Evolutionary conservation across 2,329 filamentous ascomycete species (phyloP), one percentile per base, ranked within the genome.

Genomic region (Exophiala spinifera): DNA sequence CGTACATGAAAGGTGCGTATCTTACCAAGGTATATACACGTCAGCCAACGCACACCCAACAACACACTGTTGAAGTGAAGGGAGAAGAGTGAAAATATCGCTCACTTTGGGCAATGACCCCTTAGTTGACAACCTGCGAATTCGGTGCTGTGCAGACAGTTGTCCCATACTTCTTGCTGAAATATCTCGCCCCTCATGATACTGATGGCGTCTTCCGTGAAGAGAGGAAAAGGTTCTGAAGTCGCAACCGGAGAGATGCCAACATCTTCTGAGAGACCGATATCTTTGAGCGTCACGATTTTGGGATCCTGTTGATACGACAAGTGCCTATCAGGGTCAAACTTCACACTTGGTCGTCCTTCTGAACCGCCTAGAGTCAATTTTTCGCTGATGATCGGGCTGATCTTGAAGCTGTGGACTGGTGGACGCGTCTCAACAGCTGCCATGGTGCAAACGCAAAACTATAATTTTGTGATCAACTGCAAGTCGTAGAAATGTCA

Each of bases 181-280:
- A 84, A 74, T 21, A 85, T 75, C 66, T 86, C 83, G 1, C 68
- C 69, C 49, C 83, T 74, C 74, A 86, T 85, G 49, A 78, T 74
- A 62, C 76, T 67, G 36, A 86, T 75, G 0, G 83, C 82, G 43
- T 83, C 80, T 17, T 75, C 63, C 4, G 78, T 79, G 67, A 86
- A 86, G 13, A 87, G 75, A 1, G 73, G 74, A 66, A 86, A 86
- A 0, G 83, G 82, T 49, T 84, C 77, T 0, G 82, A 81, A 44
- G 82, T 81, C 2, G 82, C 84, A 34, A 80, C 72, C 1, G 76
- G 76, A 1, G 84, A 86, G 17, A 86, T 76, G 1, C 82, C 83
- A n/a, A 70, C 72, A 49, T 75, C 74, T 17, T 79, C 74, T 2
- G 74, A 65, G 25, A 78, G 76, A 2, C 79, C 80, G 49, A 84